These are phyloP conservation scores for Colletotrichum brevisporum DNA, from an alignment of 2,329 filamentous ascomycete species.

Conservation along the genomic window DNA sequence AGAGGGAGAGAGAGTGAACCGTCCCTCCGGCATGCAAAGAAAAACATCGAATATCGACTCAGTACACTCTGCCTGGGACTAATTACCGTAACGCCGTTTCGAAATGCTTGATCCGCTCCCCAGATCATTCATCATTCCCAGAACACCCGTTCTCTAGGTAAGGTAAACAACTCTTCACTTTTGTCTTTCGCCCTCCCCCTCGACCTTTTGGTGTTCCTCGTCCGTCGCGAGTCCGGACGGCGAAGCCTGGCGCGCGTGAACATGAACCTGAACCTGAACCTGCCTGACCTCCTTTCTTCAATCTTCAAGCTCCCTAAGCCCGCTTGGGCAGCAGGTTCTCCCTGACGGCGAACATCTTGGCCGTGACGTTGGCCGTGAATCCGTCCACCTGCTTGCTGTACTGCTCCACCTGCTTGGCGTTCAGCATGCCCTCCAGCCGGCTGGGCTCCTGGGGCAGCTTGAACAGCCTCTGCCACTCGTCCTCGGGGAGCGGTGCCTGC, in stretches of 20 bases:
- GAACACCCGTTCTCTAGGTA: slow-evolving; percentile 40
- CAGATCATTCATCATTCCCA: slow-evolving; percentile 42
- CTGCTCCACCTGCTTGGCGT: slow-evolving; percentile 96
- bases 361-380: slow-evolving; percentile 90
- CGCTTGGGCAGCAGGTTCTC: slow-evolving; percentile 74
- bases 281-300: background rate
- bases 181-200: slow-evolving; percentile 24
- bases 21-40: slow-evolving; percentile 36
- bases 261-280: background rate
- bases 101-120: slow-evolving; percentile 43
- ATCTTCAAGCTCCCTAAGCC: slow-evolving; percentile 27
- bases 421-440: slow-evolving; percentile 92
- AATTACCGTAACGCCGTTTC: slow-evolving; percentile 43
- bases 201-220: slow-evolving; percentile 23
- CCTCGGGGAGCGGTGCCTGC: slow-evolving; percentile 90
- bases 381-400: slow-evolving; percentile 98
- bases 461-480: slow-evolving; percentile 98
- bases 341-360: slow-evolving; percentile 98
- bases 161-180: slow-evolving; percentile 24
- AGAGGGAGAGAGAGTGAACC: background rate
- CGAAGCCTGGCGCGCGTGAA: slow-evolving; percentile 5
- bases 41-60: slow-evolving; percentile 42
- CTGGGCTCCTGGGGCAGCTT: slow-evolving; percentile 97
- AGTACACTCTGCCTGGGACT: slow-evolving; percentile 41
- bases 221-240: slow-evolving; percentile 13